phyloP scores from a whole-genome alignment of 139 green algal species.

The Astrephomene gubernaculifera region DNA sequence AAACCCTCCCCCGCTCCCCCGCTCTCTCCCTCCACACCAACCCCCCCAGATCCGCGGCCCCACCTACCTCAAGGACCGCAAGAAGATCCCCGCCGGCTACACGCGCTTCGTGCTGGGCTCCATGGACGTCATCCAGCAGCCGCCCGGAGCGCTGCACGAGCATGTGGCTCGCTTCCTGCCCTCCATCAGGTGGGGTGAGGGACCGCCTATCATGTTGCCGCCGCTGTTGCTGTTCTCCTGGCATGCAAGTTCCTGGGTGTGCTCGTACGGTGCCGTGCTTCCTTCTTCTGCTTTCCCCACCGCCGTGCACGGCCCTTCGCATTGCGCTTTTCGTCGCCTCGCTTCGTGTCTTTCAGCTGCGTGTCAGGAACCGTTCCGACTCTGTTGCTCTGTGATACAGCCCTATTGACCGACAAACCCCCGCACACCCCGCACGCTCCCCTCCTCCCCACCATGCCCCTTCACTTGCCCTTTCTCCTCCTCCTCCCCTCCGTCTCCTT shows the following conservation, averaged over 20 bases:
- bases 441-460: background rate
- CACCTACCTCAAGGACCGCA: conserved; percentile 66
- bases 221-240: background rate
- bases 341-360: too few relatives aligned
- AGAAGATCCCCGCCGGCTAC: conserved; percentile 65
- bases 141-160: conserved; percentile 30
- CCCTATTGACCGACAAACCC: too few relatives aligned
- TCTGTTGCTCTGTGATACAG: too few relatives aligned
- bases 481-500: background rate
- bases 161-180: conserved; percentile 73
- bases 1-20: background rate
- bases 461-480: background rate
- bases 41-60: conserved; percentile 55
- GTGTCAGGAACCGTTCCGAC: too few relatives aligned
- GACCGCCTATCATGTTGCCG: background rate
- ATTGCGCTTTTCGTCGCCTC: too few relatives aligned
- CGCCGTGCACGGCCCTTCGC: too few relatives aligned
- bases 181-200: conserved; percentile 46
- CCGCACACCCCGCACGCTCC: background rate
- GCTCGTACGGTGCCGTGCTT: background rate
- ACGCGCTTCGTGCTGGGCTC: conserved; percentile 61
- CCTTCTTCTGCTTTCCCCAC: background rate
- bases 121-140: conserved; percentile 62
- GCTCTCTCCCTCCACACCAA: background rate
- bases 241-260: background rate